Evolutionary conservation across 2,329 filamentous ascomycete species (phyloP).

Genomic region (Gnomoniopsis sp.): DNA sequence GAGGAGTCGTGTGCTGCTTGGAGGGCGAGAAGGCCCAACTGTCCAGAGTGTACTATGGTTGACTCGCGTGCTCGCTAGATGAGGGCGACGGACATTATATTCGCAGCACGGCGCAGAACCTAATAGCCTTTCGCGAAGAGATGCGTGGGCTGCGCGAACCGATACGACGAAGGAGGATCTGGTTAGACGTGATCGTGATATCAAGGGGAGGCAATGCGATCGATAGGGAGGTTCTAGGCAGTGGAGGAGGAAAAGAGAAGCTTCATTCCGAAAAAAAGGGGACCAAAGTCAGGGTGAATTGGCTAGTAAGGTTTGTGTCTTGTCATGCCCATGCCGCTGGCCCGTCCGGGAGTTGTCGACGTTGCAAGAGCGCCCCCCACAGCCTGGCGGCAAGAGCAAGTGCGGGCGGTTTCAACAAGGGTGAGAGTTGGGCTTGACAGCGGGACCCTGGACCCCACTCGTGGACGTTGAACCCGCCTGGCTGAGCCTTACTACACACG

Average conservation of each 20-base stretch:
- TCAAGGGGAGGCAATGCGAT: conserved; percentile 5
- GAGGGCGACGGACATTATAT: conserved; percentile 10
- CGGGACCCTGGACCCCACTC: neutral
- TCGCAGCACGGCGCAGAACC: neutral
- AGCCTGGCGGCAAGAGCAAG: too few species aligned
- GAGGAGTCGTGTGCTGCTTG: neutral
- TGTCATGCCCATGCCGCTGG: neutral
- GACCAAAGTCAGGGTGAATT: neutral
- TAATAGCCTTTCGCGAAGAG: neutral
- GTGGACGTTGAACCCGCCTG: too few species aligned
- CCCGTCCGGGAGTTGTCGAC: neutral
- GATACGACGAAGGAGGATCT: conserved; percentile 5
- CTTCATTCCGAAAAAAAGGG: neutral
- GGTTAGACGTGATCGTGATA: conserved; percentile 15
- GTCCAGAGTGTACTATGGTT: neutral
- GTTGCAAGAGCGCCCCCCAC: neutral
- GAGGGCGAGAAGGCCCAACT: neutral
- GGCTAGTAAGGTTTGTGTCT: neutral
- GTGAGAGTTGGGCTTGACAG: neutral
- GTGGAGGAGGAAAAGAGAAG: neutral
- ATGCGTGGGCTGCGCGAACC: neutral
- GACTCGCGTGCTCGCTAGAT: conserved; percentile 14
- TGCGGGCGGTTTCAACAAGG: neutral
- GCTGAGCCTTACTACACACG: neutral
- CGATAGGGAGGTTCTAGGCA: neutral